phyloP scores from a whole-genome alignment of 2,329 filamentous ascomycete genomes.

The Teratosphaeriaceae sp. region DNA sequence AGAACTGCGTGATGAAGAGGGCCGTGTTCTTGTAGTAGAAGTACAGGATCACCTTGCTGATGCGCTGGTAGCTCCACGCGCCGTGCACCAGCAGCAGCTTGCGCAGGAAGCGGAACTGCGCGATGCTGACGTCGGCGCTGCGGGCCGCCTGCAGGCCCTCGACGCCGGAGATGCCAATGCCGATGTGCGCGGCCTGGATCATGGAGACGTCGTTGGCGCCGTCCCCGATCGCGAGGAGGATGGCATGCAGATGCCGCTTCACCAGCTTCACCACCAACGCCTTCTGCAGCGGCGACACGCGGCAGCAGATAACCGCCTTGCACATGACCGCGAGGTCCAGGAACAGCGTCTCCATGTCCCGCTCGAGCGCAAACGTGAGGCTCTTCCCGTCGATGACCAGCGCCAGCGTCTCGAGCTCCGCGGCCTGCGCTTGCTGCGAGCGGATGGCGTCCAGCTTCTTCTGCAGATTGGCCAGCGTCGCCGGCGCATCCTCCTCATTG shows the following conservation, averaged over 20 bases:
- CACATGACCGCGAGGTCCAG: constrained; percentile 90
- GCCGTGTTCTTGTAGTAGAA: constrained; percentile 99
- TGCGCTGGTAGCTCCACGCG: constrained; percentile 94
- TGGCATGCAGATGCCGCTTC: constrained; percentile 85
- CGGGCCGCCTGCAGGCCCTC: constrained; percentile 95
- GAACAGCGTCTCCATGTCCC: constrained; percentile 88
- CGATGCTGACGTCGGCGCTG: constrained; percentile 92
- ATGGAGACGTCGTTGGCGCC: constrained; percentile 99
- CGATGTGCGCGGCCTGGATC: constrained; percentile 98
- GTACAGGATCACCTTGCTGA: constrained; percentile 95
- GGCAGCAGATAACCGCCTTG: constrained; percentile 96
- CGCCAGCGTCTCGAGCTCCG: constrained; percentile 80
- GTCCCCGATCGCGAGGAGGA: constrained; percentile 92
- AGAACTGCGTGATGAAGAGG: constrained; percentile 98
- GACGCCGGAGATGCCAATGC: constrained; percentile 92
- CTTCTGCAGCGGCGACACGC: constrained; percentile 95
- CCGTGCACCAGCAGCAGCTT: constrained; percentile 94
- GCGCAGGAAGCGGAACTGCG: constrained; percentile 88
- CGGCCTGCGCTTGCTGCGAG: constrained; percentile 68
- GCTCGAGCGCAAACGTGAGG: constrained; percentile 85
- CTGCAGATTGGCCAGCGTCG: constrained; percentile 78
- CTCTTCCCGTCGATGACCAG: constrained; percentile 96
- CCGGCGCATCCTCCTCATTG: constrained; percentile 76
- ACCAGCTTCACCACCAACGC: constrained; percentile 96
- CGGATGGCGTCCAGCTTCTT: constrained; percentile 91